phyloP scores from a whole-genome alignment of 2,329 filamentous ascomycete species.

The Trichoderma sp. region DNA sequence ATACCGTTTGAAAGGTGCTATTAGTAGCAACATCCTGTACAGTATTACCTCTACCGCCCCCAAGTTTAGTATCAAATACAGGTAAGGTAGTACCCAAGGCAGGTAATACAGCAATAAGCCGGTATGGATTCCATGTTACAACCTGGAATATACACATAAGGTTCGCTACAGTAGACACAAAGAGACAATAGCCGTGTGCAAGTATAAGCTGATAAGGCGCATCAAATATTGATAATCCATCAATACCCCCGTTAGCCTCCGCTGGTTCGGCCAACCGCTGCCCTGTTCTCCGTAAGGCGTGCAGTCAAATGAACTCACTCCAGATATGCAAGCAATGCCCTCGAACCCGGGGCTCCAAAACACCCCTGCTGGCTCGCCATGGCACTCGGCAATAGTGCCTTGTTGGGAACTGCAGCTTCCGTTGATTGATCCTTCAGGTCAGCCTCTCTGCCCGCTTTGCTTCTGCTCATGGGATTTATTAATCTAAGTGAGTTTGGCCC shows the following conservation, averaged over 20 bases:
- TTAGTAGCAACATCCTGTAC: background rate
- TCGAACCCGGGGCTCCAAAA: background rate
- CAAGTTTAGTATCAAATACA: background rate
- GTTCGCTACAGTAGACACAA: background rate
- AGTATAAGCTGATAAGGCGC: slow-evolving; percentile 4
- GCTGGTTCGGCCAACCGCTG: background rate
- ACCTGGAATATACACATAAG: background rate
- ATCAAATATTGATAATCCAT: background rate
- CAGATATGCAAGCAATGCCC: slow-evolving; percentile 16
- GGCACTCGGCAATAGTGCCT: slow-evolving; percentile 17
- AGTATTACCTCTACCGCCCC: background rate
- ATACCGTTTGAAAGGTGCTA: background rate
- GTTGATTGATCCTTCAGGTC: slow-evolving; percentile 18
- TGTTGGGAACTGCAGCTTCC: slow-evolving; percentile 16
- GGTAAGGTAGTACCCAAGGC: too few relatives aligned
- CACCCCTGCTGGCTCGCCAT: slow-evolving; percentile 7
- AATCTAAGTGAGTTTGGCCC: background rate
- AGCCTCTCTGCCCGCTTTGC: background rate
- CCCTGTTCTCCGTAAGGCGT: background rate
- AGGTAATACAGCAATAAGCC: background rate
- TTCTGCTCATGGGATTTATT: slow-evolving; percentile 3
- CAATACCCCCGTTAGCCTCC: background rate
- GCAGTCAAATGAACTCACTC: background rate
- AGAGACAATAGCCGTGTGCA: background rate
- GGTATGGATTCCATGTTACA: background rate